Base-by-base conservation (phyloP, 2,329 filamentous ascomycete species). In the Phaeophleospora eucalypticola region DNA sequence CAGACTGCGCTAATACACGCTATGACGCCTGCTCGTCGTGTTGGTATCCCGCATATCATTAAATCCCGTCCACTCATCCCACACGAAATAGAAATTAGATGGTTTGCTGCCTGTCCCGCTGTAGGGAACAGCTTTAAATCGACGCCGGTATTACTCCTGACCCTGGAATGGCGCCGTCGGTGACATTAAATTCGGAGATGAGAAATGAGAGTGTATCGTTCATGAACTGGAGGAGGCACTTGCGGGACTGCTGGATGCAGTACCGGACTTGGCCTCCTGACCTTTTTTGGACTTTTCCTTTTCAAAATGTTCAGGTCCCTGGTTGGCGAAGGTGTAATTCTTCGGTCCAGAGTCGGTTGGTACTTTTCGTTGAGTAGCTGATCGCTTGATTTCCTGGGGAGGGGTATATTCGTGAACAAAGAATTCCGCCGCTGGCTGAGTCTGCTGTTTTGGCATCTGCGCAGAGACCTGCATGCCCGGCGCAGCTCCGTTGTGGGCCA, bases 391-490 rank as follows among this genome's bases (percentile, higher is more conserved):
- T n/a, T 65, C 66, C 14, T 69, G 64, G 16, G 73, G 71, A 17
- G 73, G 71, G 21, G 61, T 67, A 55, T 75, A 75, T 51, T 75
- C 69, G 42, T 76, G 72, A 15, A 74, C 69, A 20, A 72, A 65
- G 42, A 74, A 68, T 36, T 68, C 66, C 4, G 57, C 21, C 15
- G 52, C 40, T 10, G 56, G 57, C 27, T 58, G 53, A 17, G 65
- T 19, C 53, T 65, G 41, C 58, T 49, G 46, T 36, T 62, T 61
- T 15, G 53, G 55, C 18, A 50, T 41, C 20, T 61, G 61, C 55
- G 56, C 66, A 60, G 43, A 57, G 4, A 59, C 51, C 17, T 58
- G 24, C 21, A 57, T 29, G 4, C 48, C 48, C 15, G 58, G 43
- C 16, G 53, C 36, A 16, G 48, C 36, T 8, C 46, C 36, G 29